Base-by-base conservation (phyloP, 345 rosid species). In the Corymbia maculata region DNA sequence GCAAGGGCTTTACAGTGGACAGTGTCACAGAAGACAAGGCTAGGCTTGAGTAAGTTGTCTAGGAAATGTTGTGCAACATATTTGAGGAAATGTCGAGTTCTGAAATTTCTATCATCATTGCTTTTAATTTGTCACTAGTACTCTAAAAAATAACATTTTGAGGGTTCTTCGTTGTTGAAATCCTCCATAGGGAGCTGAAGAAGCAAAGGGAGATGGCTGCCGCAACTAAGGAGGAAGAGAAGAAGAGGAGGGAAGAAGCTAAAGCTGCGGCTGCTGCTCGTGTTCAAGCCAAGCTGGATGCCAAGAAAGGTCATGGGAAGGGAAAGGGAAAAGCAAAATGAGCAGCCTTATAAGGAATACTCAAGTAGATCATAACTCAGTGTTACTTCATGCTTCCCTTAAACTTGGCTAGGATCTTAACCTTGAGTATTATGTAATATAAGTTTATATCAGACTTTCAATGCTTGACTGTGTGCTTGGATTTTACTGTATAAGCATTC, bases 231-330 rank as follows among this genome's bases (percentile, higher is more conserved):
- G 99, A 95, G 89, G 99, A 94, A 87, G 98, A 96, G 85, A 95
- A 89, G 93, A 97, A 89, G 93, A 97, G 90, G 92, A 93, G 99
- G 90, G 99, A 98, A 91, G 98, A 94, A 90, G 99, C 99, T 24
- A 97, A 97, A 91, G 99, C 99, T 9, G 96, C 99, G 0, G 98
- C 98, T 1, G 97, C 99, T n/a, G 96, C 99, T 42, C 95, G 98
- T 42, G 91, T 97, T 88, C 99, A 95, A 82, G 98, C 99, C 92
- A 97, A 98, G 93, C 88, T 98, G 57, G 99, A 94, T 9, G 90
- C 99, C 14, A 96, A 97, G 95, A 98, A 95, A 89, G 96, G 93
- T 80, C 95, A 89, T 55, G 97, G 98, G 61, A 96, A 96, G 89
- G 97, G 99, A 52, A 96, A 97, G 89, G 97, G 98, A 51, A 98